phyloP scores from a whole-genome alignment of 768 basidiomycete genomes.

The Wakefieldia striispora region DNA sequence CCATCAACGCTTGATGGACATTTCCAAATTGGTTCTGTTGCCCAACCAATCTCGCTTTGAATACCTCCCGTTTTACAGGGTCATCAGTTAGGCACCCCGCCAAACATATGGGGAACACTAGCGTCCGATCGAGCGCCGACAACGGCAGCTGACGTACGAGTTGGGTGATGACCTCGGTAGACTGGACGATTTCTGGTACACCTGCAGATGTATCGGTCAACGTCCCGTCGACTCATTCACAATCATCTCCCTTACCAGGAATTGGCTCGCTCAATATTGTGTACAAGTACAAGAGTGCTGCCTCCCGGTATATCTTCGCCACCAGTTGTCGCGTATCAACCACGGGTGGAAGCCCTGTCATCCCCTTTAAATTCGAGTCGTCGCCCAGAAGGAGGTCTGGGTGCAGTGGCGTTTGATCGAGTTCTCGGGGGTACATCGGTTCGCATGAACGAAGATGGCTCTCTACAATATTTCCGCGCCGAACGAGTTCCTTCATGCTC shows the following conservation, averaged over 20 bases:
- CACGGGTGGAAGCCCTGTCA: conserved; percentile 28
- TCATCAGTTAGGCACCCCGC: conserved; percentile 74
- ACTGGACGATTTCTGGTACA: conserved; percentile 65
- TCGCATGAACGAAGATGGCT: conserved; percentile 51
- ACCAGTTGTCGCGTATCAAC: conserved; percentile 50
- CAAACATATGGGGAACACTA: conserved; percentile 73
- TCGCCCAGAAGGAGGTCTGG: conserved; percentile 34
- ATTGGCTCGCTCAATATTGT: conserved; percentile 66
- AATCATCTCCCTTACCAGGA: conserved; percentile 52
- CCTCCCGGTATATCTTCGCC: conserved; percentile 61
- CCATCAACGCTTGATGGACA: conserved; percentile 50
- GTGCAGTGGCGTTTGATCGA: conserved; percentile 39
- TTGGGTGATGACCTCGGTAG: conserved; percentile 54
- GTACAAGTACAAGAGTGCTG: conserved; percentile 65
- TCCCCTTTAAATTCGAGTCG: conserved; percentile 21
- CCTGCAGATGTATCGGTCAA: conserved; percentile 39
- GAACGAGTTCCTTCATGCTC: conserved; percentile 72
- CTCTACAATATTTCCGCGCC: conserved; percentile 71
- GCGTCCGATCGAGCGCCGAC: conserved; percentile 60
- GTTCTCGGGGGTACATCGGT: conserved; percentile 27
- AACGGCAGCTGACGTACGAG: conserved; percentile 52
- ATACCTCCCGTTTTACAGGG: conserved; percentile 51
- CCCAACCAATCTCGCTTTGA: conserved; percentile 53
- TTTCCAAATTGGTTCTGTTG: conserved; percentile 62
- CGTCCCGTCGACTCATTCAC: not conserved